Conservation (phyloP, 2,329 filamentous ascomycete genomes). For the Alternaria metachromatica region DNA sequence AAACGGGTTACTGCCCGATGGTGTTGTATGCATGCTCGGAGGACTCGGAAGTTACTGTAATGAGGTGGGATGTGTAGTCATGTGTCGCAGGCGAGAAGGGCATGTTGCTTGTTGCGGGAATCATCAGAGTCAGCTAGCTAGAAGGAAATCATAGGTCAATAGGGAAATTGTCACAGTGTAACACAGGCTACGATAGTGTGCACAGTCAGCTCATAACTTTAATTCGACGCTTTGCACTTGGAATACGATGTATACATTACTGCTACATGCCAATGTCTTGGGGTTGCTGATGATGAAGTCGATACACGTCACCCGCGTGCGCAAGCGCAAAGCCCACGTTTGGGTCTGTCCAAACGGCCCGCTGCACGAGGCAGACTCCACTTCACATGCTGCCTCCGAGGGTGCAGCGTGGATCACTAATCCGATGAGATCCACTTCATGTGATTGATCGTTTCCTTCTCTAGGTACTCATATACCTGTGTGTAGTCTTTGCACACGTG, state of each 20-base stretch:
- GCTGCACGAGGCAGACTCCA: neutral
- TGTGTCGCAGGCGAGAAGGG: neutral
- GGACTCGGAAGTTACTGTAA: neutral
- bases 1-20: neutral
- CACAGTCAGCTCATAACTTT: neutral
- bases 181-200: neutral
- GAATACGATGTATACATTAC: neutral
- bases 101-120: neutral
- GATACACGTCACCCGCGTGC: neutral
- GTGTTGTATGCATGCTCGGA: neutral
- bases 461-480: constrained; percentile 39
- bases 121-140: neutral
- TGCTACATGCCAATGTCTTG: neutral
- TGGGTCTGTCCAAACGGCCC: constrained; percentile 1
- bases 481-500: constrained; percentile 45
- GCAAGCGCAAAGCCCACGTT: neutral
- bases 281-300: neutral
- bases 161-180: neutral
- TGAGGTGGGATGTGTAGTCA: neutral
- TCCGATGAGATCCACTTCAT: constrained; percentile 39
- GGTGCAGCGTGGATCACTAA: neutral
- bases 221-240: neutral
- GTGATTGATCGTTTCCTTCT: constrained; percentile 35
- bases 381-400: constrained; percentile 7
- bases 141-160: neutral